Evolutionary conservation across 2,329 filamentous ascomycete genomes (phyloP), one percentile per base, ranked within the genome.

Genomic region (Calcarisporium arbuscula): DNA sequence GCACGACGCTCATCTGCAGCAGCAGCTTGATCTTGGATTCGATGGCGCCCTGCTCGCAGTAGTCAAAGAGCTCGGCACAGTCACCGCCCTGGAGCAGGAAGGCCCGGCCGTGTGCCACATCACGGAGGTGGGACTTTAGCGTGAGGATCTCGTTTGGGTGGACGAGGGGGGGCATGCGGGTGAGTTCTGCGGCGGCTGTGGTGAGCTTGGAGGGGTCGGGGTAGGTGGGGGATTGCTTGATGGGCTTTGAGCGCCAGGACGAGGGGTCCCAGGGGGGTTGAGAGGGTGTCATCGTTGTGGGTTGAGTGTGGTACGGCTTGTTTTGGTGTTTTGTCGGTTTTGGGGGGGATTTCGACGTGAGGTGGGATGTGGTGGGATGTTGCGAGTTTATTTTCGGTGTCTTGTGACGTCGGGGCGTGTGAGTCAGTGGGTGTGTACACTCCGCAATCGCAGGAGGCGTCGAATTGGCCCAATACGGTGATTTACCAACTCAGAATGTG

Each of bases 1-100:
- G 71, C 2, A 98, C 86, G 48, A 98, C 67, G 46, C 86, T 94
- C 90, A 98, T 96, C 65, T 98, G 92, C 40, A 98, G 68, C 19
- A 98, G 74, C 18, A 98, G 76, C 65, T 96, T 96, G 61, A 96
- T 87, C 70, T 96, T 98, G 43, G 86, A 83, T 63, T 96, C 88
- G 48, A 98, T 95, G 45, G 85, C 83, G 11, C 76, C 74, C 57
- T 88, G 82, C 50, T 85, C 81, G 62, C 92, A 98, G 68, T 98
- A 98, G 60, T 92, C 87, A 53, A 98, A 98, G 8, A 96, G 74
- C 66, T 98, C 92, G 12, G 92, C 92, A 55, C 92, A 98, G 64
- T 98, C 92, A 43, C 90, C 92, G 40, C 92, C 92, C 65, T 98
- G 92, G 5, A 98, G 77, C 8, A 98, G 71, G 58, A 98, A 96